Conservation (phyloP, 495 filamentous ascomycete species). For the Elasticomyces elasticus region DNA sequence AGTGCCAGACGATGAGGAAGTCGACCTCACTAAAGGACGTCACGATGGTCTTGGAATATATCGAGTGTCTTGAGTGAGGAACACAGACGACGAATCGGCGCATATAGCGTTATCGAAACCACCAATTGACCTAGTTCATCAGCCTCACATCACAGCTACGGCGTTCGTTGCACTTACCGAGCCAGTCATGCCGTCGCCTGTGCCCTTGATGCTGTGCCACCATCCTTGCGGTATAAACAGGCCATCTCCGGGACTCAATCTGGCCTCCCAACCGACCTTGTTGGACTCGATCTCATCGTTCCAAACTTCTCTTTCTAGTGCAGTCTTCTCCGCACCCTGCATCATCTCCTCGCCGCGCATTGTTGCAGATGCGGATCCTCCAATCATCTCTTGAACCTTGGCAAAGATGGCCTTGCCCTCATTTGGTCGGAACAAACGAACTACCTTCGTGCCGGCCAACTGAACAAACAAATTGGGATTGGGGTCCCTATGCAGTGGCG, state of each 20-base stretch:
- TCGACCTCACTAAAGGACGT: too few relatives aligned
- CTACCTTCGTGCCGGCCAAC: constrained; percentile 59
- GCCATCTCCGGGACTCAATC: constrained; percentile 56
- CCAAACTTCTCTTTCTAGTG: constrained; percentile 66
- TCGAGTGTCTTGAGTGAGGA: neutral
- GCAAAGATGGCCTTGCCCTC: constrained; percentile 53
- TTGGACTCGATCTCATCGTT: constrained; percentile 37
- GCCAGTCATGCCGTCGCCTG: constrained; percentile 52
- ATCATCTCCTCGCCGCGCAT: constrained; percentile 90
- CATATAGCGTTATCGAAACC: constrained; percentile 62
- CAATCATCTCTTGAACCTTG: constrained; percentile 41
- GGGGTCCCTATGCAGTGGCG: constrained; percentile 82
- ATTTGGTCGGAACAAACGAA: constrained; percentile 58
- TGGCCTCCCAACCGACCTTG: constrained; percentile 29
- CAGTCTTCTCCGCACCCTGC: constrained; percentile 57
- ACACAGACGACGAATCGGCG: too few relatives aligned
- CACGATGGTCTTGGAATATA: neutral
- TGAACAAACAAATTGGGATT: constrained; percentile 93
- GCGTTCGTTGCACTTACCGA: constrained; percentile 45
- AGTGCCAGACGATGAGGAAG: neutral
- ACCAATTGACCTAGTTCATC: constrained; percentile 71
- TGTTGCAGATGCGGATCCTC: constrained; percentile 39
- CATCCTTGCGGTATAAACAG: constrained; percentile 85
- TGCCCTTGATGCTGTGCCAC: constrained; percentile 89
- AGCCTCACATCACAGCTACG: constrained; percentile 21